phyloP scores from a whole-genome alignment of 108 stramenopile species.

The Phaeodactylum tricornutum region DNA sequence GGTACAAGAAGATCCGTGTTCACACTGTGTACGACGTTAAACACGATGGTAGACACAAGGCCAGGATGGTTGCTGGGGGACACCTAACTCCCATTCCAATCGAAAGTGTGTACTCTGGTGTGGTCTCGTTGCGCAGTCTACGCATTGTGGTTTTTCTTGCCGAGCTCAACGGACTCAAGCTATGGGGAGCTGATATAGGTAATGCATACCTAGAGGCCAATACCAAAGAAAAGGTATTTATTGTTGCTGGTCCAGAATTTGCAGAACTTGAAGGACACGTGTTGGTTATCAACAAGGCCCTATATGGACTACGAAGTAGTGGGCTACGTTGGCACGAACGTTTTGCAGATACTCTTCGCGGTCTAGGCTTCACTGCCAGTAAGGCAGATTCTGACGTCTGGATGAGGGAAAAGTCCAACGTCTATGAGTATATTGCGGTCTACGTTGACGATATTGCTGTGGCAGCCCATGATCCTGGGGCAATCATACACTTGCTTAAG shows the following conservation, averaged over 20 bases:
- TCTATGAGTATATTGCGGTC: conserved; percentile 21
- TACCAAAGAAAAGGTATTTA: conserved; percentile 23
- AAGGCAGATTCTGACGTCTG: conserved; percentile 32
- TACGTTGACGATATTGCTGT: conserved; percentile 25
- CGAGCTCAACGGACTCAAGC: conserved; percentile 21
- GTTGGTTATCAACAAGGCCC: conserved; percentile 15
- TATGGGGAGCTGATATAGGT: conserved; percentile 15
- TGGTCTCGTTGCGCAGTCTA: conserved; percentile 14
- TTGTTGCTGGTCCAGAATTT: conserved; percentile 39
- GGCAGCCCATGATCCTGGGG: conserved; percentile 7
- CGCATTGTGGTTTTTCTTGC: conserved; percentile 14
- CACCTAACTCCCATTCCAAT: conserved; percentile 13
- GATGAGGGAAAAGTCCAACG: conserved; percentile 10
- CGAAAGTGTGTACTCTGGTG: conserved; percentile 18
- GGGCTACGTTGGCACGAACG: conserved; percentile 8
- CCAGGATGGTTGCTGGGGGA: conserved; percentile 21
- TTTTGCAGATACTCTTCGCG: conserved; percentile 2
- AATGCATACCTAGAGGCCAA: conserved; percentile 16
- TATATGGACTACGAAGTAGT: conserved; percentile 24
- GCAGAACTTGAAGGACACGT: conserved; percentile 15
- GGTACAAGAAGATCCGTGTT: conserved; percentile 17
- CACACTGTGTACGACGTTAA: conserved; percentile 18
- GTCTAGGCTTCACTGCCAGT: conserved; percentile 19
- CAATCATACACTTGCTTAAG: conserved; percentile 1
- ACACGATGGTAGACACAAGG: conserved; percentile 18